Evolutionary conservation across 2,329 filamentous ascomycete species (phyloP).

Genomic region (Fusarium compactum): DNA sequence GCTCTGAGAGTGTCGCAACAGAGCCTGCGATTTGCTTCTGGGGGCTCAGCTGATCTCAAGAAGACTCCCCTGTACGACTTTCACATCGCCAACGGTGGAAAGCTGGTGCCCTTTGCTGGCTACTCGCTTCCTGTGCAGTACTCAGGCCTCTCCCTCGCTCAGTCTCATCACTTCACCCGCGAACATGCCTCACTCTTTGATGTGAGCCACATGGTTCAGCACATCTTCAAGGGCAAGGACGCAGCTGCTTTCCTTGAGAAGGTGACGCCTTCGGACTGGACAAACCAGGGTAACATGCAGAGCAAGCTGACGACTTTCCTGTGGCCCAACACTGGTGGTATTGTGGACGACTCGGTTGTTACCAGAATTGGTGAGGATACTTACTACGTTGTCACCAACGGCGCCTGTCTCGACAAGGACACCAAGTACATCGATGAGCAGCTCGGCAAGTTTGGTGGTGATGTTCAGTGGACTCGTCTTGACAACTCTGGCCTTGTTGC

Average conservation of each 20-base stretch:
- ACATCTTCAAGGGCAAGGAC: constrained; percentile 83
- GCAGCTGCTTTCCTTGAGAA: constrained; percentile 85
- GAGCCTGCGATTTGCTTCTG: constrained; percentile 48
- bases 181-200: constrained; percentile 92
- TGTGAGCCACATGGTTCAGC: constrained; percentile 96
- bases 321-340: constrained; percentile 84
- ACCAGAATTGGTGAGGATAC: constrained; percentile 78
- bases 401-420: constrained; percentile 91
- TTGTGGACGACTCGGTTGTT: constrained; percentile 94
- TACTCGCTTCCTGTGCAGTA: constrained; percentile 96
- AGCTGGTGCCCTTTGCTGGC: constrained; percentile 97
- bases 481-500: constrained; percentile 84
- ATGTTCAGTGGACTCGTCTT: constrained; percentile 75
- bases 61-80: constrained; percentile 84
- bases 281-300: constrained; percentile 71
- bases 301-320: constrained; percentile 89
- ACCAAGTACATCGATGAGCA: constrained; percentile 79
- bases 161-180: constrained; percentile 91
- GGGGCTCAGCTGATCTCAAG: constrained; percentile 54
- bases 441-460: constrained; percentile 68
- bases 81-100: constrained; percentile 81
- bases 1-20: constrained; percentile 37
- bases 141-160: constrained; percentile 77
- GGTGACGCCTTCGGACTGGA: constrained; percentile 82
- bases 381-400: constrained; percentile 97